Percentiles rank a stretch among this genome's conserved stretches.
These are phyloP conservation scores for Monascus purpureus DNA, from an alignment of 495 filamentous ascomycete genomes.

Conservation along the genomic window DNA sequence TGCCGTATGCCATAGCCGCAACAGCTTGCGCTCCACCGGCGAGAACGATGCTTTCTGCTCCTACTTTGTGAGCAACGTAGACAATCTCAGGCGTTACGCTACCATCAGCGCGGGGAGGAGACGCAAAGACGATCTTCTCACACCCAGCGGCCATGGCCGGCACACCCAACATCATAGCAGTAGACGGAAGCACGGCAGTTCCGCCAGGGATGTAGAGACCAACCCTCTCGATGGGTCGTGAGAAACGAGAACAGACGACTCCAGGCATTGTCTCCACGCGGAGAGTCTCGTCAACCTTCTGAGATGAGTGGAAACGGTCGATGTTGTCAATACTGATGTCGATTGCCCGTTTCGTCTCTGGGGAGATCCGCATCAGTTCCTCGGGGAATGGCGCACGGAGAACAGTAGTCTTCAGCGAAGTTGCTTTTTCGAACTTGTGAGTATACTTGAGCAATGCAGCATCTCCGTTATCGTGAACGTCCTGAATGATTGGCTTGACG, in stretches of 20 bases:
- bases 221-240: constrained; percentile 81
- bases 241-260: constrained; percentile 86
- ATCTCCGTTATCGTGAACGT: constrained; percentile 69
- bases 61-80: constrained; percentile 94
- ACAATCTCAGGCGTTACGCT: constrained; percentile 92
- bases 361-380: constrained; percentile 67
- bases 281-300: constrained; percentile 65
- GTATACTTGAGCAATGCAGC: constrained; percentile 80
- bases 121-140: constrained; percentile 83
- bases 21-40: constrained; percentile 96
- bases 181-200: constrained; percentile 88
- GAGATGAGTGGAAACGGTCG: constrained; percentile 79
- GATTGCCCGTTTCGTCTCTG: constrained; percentile 78
- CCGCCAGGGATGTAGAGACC: constrained; percentile 92
- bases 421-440: constrained; percentile 94
- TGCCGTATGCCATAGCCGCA: constrained; percentile 57
- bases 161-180: constrained; percentile 94
- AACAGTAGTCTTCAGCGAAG: constrained; percentile 74
- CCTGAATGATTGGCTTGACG: constrained; percentile 79
- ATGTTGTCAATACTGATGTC: constrained; percentile 91
- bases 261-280: constrained; percentile 94
- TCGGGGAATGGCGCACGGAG: constrained; percentile 75
- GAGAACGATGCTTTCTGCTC: constrained; percentile 86
- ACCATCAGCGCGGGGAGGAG: constrained; percentile 80
- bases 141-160: constrained; percentile 97